Evolutionary conservation across 805 yeast species (phyloP).

Genomic region (Metschnikowia orientalis): DNA sequence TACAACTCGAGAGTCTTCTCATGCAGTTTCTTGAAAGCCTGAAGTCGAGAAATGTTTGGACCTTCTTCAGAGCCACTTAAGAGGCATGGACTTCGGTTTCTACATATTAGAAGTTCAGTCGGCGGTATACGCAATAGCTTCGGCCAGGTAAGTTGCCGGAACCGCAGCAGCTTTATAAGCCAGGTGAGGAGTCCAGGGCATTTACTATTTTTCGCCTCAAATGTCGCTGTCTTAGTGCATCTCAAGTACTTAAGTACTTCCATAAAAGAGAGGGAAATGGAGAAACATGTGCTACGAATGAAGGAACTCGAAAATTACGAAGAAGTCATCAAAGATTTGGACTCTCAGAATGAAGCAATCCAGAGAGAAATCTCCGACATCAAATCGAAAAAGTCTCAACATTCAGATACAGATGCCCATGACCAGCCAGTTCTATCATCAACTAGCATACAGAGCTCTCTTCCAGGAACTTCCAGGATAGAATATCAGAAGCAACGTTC

Average conservation of each 20-base stretch:
- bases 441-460: no score
- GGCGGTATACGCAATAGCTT: conserved; percentile 7
- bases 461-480: no score
- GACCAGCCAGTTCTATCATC: no score
- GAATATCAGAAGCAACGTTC: no score
- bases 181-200: conserved; percentile 17
- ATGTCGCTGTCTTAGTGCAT: conserved; percentile 16
- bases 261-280: conserved; percentile 6
- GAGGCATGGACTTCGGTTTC: conserved; percentile 1
- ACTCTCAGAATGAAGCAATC: conserved; percentile 10
- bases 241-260: conserved; percentile 13
- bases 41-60: no score
- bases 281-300: conserved; percentile 10
- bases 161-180: conserved; percentile 10
- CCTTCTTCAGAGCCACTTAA: no score
- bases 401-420: background rate
- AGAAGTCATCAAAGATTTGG: conserved; percentile 15
- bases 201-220: conserved; percentile 16
- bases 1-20: no score
- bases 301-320: conserved; percentile 15
- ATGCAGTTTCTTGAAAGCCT: no score
- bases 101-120: conserved; percentile 11
- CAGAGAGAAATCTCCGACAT: conserved; percentile 9
- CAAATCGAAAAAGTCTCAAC: conserved; percentile 4
- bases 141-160: conserved; percentile 8